Evolutionary conservation across 192 early-diverging fungal species (phyloP), one percentile per base, ranked within the genome.

Genomic region (Linnemannia zychae): DNA sequence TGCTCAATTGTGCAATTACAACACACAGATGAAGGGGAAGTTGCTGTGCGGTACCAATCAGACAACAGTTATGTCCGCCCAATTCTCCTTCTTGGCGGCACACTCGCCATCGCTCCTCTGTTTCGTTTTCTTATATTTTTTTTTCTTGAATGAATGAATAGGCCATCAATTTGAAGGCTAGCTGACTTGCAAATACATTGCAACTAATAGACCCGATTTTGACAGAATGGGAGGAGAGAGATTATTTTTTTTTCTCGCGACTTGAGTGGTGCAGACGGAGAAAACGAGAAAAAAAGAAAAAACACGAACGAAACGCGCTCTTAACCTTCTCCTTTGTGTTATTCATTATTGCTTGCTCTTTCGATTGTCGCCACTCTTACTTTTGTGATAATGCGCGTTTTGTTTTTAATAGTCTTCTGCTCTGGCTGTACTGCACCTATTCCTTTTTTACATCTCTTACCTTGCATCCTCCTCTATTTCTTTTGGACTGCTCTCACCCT

Each of bases 281-380:
- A 52, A 57, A 57, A 57, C 5, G n/a, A 57, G 52, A 34, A 69
- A n/a, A 71, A 47, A 63, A 18, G 28, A 15, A n/a, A 31, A 63
- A 63, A 63, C 57, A 63, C 57, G 57, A 63, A 63, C 57, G 57
- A 63, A 63, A 63, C 57, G 57, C 57, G 57, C 57, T 28, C 57
- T 33, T 63, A 13, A 31, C 0, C 28, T 53, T 63, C 22, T 7
- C 3, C 28, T 60, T 60, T 31, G 0, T 60, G 24, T 31, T 60
- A n/a, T 60, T 28, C 28, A 13, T 24, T 60, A 20, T 53, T 53
- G 52, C 22, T 53, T n/a, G 1, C 24, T 22, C 12, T 63, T 63
- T n/a, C n/a, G n/a, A 17, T 49, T 49, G 57, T 63, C 40, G 40
- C 40, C 40, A n/a, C n/a, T 9, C 9, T 44, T 31, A 28, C 57